These are phyloP conservation scores for Spatholobus suberectus DNA, from an alignment of 306 rosid species.

Conservation along the genomic window DNA sequence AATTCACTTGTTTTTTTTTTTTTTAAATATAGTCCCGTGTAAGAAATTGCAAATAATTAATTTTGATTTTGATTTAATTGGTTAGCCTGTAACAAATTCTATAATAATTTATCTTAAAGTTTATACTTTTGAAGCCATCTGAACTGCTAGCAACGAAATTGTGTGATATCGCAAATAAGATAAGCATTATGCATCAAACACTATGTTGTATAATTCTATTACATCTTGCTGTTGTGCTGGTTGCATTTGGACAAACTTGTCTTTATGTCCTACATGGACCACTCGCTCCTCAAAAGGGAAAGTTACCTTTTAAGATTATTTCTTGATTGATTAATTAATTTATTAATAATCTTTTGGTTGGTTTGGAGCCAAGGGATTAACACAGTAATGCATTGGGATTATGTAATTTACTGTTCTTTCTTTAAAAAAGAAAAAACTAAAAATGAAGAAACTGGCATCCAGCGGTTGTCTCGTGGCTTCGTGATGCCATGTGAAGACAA, in stretches of 20 bases:
- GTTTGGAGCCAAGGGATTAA: background rate
- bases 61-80: too few species aligned
- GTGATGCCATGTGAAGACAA: constrained; percentile 40
- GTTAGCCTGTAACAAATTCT: too few species aligned
- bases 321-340: background rate
- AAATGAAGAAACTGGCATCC: constrained; percentile 34
- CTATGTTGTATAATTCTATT: constrained; percentile 28
- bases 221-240: constrained; percentile 20
- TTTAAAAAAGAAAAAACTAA: too few species aligned
- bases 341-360: constrained; percentile 5
- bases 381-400: constrained; percentile 32
- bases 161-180: background rate
- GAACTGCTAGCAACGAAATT: too few species aligned
- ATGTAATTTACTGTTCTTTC: constrained; percentile 14
- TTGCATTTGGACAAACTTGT: constrained; percentile 44
- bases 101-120: too few species aligned
- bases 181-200: constrained; percentile 40
- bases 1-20: too few species aligned
- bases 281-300: constrained; percentile 31
- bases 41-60: too few species aligned
- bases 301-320: constrained; percentile 21
- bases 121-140: too few species aligned
- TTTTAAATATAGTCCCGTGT: too few species aligned
- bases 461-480: constrained; percentile 12
- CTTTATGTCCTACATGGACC: constrained; percentile 36